Percentiles rank a stretch among this genome's conserved stretches.
Evolutionary conservation across 1,139 yeast species (phyloP).

Genomic region (Yamadazyma jaroonii): DNA sequence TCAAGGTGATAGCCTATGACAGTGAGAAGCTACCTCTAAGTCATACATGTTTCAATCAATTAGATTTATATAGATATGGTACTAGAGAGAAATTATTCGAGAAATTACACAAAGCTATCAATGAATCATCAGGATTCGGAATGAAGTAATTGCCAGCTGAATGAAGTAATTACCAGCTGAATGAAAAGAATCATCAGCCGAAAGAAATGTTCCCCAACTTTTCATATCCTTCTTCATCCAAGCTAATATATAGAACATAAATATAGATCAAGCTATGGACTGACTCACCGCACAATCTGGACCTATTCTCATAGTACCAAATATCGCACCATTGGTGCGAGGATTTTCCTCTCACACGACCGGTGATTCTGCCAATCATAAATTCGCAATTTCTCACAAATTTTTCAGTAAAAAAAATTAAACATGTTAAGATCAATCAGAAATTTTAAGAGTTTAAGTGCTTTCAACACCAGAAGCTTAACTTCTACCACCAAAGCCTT

Average conservation of each 20-base stretch:
- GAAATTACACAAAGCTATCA: constrained; percentile 65
- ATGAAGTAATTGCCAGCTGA: constrained; percentile 45
- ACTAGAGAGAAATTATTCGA: constrained; percentile 47
- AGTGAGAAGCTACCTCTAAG: constrained; percentile 69
- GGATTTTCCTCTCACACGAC: not conserved
- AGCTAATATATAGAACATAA: too few species aligned
- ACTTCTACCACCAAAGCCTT: constrained; percentile 49
- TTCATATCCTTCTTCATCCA: too few species aligned
- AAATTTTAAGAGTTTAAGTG: constrained; percentile 35
- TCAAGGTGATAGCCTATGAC: constrained; percentile 53
- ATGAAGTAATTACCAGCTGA: too few species aligned
- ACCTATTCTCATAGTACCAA: too few species aligned
- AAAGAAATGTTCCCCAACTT: too few species aligned
- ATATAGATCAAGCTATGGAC: too few species aligned
- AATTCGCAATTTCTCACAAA: constrained; percentile 6
- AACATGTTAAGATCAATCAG: constrained; percentile 10
- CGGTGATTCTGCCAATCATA: constrained; percentile 6
- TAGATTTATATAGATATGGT: constrained; percentile 69
- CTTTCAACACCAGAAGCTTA: constrained; percentile 40
- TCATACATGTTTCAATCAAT: constrained; percentile 91
- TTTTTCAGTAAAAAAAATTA: constrained; percentile 4
- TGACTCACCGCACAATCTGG: too few species aligned
- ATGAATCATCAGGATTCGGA: constrained; percentile 86
- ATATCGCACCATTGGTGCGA: too few species aligned
- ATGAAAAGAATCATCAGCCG: too few species aligned